phyloP scores from a whole-genome alignment of 176 grass and related monocot genomes.

The Secale cereale region DNA sequence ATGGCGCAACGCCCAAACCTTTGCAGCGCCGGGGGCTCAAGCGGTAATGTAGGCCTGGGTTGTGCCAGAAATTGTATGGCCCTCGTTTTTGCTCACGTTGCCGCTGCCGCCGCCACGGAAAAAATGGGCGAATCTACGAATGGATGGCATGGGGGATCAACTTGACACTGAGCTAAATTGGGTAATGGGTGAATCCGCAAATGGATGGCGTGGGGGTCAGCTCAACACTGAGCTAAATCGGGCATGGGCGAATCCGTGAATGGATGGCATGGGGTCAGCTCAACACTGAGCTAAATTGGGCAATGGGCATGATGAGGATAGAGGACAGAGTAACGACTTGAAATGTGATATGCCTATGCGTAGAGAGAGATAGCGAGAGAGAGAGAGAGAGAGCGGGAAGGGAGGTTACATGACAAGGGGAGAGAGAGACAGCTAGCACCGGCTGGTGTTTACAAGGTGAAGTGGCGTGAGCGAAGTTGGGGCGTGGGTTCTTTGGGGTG shows the following conservation, averaged over 20 bases:
- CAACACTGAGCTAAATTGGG: slow-evolving; percentile 31
- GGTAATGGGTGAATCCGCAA: slow-evolving; percentile 7
- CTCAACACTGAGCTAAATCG: slow-evolving; percentile 23
- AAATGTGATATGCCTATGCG: neutral
- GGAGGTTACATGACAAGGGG: slow-evolving; percentile 49
- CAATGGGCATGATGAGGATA: slow-evolving; percentile 28
- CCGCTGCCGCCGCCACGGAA: slow-evolving; percentile 18
- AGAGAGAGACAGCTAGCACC: slow-evolving; percentile 70
- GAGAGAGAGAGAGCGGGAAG: neutral
- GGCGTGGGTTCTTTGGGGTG: neutral
- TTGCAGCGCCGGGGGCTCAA: neutral
- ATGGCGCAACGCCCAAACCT: slow-evolving; percentile 35
- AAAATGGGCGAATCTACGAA: neutral
- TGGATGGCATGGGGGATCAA: neutral
- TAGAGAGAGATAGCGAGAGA: neutral
- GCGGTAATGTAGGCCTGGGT: slow-evolving; percentile 19
- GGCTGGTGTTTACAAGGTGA: slow-evolving; percentile 39
- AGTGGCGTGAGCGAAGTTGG: neutral
- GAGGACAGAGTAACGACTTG: neutral
- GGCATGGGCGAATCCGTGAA: neutral
- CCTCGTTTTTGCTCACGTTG: slow-evolving; percentile 28
- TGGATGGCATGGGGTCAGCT: neutral
- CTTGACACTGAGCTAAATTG: slow-evolving; percentile 19
- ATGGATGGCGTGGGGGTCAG: neutral
- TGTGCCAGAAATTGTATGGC: neutral